Evolutionary conservation across 2,329 filamentous ascomycete species (phyloP).

Genomic region (Beauveria brongniartii): DNA sequence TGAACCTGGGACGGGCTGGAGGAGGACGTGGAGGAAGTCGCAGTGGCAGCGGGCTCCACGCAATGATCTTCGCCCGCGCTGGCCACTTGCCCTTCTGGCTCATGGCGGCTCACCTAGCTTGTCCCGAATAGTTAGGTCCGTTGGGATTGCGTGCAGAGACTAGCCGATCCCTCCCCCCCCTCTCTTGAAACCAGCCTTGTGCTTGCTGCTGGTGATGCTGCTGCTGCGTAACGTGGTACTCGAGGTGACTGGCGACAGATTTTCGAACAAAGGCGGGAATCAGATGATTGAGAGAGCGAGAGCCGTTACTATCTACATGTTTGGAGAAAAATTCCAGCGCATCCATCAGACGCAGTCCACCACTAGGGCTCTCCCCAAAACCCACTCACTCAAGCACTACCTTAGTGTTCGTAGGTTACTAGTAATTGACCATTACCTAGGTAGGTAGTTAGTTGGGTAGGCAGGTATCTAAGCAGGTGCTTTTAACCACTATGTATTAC

Average conservation of each 20-base stretch:
- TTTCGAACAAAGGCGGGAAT: too few relatives aligned
- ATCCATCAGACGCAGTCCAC: too few relatives aligned
- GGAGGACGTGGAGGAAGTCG: not conserved
- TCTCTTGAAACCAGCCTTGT: not conserved
- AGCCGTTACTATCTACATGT: too few relatives aligned
- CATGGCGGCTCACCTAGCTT: conserved; percentile 7
- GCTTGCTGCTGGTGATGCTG: not conserved
- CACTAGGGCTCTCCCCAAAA: too few relatives aligned
- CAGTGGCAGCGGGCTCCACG: not conserved
- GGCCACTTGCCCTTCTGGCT: conserved; percentile 10
- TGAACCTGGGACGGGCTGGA: not conserved
- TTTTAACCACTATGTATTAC: too few relatives aligned
- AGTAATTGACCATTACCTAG: too few relatives aligned
- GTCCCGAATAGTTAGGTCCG: conserved; percentile 10
- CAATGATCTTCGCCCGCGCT: not conserved
- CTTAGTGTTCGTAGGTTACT: too few relatives aligned
- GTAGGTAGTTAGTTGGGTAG: too few relatives aligned
- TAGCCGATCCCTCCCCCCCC: not conserved
- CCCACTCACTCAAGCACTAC: too few relatives aligned
- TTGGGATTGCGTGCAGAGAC: not conserved
- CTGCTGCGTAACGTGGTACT: not conserved
- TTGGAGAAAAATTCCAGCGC: too few relatives aligned
- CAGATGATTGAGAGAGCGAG: too few relatives aligned
- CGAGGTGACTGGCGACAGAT: not conserved
- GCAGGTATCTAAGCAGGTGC: too few relatives aligned